Base-by-base conservation (phyloP, 371 early-diverging fungal species). In the Mortierella sp. region DNA sequence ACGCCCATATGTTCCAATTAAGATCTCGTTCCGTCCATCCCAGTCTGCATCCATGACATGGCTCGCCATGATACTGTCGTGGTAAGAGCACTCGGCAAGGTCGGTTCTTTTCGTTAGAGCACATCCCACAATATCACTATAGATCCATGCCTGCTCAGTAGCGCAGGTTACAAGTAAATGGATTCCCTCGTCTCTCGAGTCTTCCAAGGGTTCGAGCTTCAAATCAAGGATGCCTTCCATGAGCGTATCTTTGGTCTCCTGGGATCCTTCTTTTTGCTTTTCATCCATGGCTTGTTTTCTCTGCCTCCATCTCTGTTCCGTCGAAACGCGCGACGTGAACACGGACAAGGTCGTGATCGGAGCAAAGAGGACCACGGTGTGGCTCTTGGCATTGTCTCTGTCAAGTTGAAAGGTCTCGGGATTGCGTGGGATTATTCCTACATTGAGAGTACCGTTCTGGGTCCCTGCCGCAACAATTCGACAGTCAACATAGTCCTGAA, bases 41-140 rank as follows among this genome's bases (percentile, higher is more conserved):
- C 88, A 92, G 60, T 93, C 91, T 14, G 93, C 86, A 63, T 93
- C 94, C 84, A 90, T 88, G 19, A 87, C 89, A 81, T 91, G 90
- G 1, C 91, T 89, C 16, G 90, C 86, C 26, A 91, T 73, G 3
- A 92, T 89, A 66, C 90, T 89, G 64, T 91, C 90, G 66, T 88
- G 85, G n/a, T 85, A 81, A 26, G 85, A 79, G 21, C 87, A 89
- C 45, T 88, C 85, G 6, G 87, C 86, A 5, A 91, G 67, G 14
- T 86, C 81, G 45, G 82, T 67, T 26, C 83, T 77, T 12, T 68
- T 75, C 9, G 70, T 56, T 4, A 89, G 61, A 9, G 88, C 86
- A 63, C 84, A 62, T 45, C 68, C 81, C 61, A 82, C 68, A 45
- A 88, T 81, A 25, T 83, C 77, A 58, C 85, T 82, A 71, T 89